Evolutionary conservation across 768 basidiomycete species (phyloP), one percentile per base, ranked within the genome.

Genomic region (Mycena polygramma): DNA sequence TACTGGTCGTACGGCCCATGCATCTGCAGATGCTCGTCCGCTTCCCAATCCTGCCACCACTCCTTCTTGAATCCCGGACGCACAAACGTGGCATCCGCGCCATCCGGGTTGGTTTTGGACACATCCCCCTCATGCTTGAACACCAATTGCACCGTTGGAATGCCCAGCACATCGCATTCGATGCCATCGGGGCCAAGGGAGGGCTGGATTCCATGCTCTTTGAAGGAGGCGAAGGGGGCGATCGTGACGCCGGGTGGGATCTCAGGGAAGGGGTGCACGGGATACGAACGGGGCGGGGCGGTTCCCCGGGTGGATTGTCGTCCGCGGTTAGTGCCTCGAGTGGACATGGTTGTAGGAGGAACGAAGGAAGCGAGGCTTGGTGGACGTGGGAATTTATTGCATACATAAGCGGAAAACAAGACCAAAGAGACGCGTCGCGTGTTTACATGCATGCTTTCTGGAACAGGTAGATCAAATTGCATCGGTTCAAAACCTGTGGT

Each of bases 51-150:
- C n/a, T n/a, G n/a, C n/a, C n/a, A n/a, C n/a, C n/a, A n/a, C n/a
- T n/a, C n/a, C n/a, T n/a, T n/a, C n/a, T n/a, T n/a, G n/a, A n/a
- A 37, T 49, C 7, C 11, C 2, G 20, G n/a, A 9, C n/a, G n/a
- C n/a, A n/a, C n/a, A n/a, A n/a, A n/a, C n/a, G n/a, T n/a, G n/a
- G n/a, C n/a, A n/a, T n/a, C n/a, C n/a, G n/a, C n/a, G 5, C 55
- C n/a, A 36, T 66, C 30, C 30, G 86, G 83, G 68, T 85, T 86
- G 52, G 87, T 88, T 78, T 90, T 90, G 67, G 87, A 86, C 63
- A 79, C 78, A 66, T 92, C 90, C 4, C 82, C 84, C 0, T 75
- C 69, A 74, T 94, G 93, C 46, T 68, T 72, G 4, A 45, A 20
- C 24, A 35, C 22, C 55, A 71, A 36, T 1, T 14, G 35, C 10